Base-by-base conservation (phyloP, 257 asterid species). In the Lycium ferocissimum region DNA sequence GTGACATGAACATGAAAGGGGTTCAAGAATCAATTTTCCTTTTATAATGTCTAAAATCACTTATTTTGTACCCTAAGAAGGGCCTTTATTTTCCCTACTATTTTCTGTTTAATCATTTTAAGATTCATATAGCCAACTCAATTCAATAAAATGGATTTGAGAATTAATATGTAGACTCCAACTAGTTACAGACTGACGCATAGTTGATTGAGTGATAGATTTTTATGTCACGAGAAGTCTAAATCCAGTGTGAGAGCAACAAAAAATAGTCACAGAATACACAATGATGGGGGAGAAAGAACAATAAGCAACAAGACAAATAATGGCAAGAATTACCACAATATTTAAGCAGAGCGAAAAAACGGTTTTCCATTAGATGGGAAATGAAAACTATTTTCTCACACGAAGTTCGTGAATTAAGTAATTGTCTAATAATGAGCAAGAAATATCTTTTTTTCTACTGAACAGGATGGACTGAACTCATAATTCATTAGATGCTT, bases 241-340 rank as follows among this genome's bases (percentile, higher is more conserved):
- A 61, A 80, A 12, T 58, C 57, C 11, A 80, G 2, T 10, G 3
- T 9, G 80, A 9, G 56, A 72, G 10, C 58, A 45, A 45, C 58
- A 72, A 72, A 45, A 72, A 45, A 10, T n/a, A n/a, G 38, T 72
- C 22, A 72, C 58, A n/a, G 3, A 45, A 18, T 71, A 71, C 35
- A 40, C 79, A 43, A 71, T 71, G 4, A 71, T 71, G 33, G 56
- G 1, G 17, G 18, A 18, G 1, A 71, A 18, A 38, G 54, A 70
- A 69, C 0, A 37, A 56, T 79, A 79, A 40, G 38, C 65, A 79
- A 79, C 17, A 26, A 37, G 12, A 37, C 83, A 79, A 35, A 53
- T 35, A 33, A 8, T 79, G 51, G 14, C 14, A 80, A 80, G 79
- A 80, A 80, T 80, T 10, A 35, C 73, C 47, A 66, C 45, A 33